phyloP scores from a whole-genome alignment of 805 yeast genomes.

The Grigorovia humatica region DNA sequence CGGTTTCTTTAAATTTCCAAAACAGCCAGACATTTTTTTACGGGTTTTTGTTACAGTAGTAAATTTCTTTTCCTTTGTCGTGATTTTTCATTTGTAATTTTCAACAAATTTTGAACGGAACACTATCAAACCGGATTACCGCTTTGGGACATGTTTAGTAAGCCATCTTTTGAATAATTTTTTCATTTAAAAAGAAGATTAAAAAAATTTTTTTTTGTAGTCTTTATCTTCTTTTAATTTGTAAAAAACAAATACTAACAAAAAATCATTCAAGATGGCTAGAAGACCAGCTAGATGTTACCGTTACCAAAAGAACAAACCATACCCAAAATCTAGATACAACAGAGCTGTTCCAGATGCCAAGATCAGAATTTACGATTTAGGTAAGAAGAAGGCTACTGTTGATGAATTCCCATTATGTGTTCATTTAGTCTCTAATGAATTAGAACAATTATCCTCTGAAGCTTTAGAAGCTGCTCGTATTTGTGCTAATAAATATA shows the following conservation, averaged over 20 bases:
- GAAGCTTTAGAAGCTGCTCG: constrained; percentile 99
- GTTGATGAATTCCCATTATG: constrained; percentile 99
- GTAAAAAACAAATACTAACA: background rate
- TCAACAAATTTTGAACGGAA: background rate
- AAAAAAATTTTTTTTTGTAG: too few relatives aligned
- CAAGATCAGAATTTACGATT: constrained; percentile 97
- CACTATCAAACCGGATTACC: background rate
- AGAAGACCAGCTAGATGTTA: constrained; percentile 99
- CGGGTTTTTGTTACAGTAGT: background rate
- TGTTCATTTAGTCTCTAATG: constrained; percentile 98
- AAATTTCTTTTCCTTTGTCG: too few relatives aligned
- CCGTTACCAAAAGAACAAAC: constrained; percentile 99
- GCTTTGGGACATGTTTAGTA: background rate
- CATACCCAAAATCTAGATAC: constrained; percentile 99
- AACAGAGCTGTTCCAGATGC: constrained; percentile 99
- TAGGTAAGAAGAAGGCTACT: constrained; percentile 99
- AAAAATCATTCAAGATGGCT: constrained; percentile 68
- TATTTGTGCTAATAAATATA: constrained; percentile 99
- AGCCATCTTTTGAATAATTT: background rate
- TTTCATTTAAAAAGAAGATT: too few relatives aligned
- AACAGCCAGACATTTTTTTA: background rate
- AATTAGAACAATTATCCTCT: constrained; percentile 96
- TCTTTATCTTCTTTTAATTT: too few relatives aligned
- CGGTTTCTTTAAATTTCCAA: background rate
- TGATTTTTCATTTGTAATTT: too few relatives aligned